Evolutionary conservation across 2,329 filamentous ascomycete genomes (phyloP), one percentile per base, ranked within the genome.

Genomic region (Tolypocladium tundrense): DNA sequence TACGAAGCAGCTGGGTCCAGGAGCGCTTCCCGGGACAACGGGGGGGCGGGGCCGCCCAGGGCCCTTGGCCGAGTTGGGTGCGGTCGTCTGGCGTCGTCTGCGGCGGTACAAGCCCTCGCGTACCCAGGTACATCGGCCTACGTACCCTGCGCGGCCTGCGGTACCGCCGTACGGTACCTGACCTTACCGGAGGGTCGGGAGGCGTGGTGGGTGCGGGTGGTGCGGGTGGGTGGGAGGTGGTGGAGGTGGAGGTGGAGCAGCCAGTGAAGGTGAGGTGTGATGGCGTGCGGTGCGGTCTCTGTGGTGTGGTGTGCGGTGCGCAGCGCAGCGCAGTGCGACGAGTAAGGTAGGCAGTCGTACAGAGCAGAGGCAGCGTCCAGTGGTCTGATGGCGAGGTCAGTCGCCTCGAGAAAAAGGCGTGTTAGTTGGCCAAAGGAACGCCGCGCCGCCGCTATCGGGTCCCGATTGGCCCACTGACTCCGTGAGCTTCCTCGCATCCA

Each of bases 391-490:
- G 37, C 11, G 37, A 39, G 55, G 45, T 40, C 31, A 37, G n/a
- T 48, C 55, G 14, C 19, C 48, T 51, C 8, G 48, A 13, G 13
- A 54, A 35, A 35, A 43, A 13, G 39, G 48, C 48, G 48, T 52
- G 48, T 52, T 52, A 52, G 19, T 52, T 10, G 48, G 48, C 48
- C 48, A 35, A 13, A 52, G 48, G 48, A 19, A 21, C n/a, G 19
- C 31, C 21, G 16, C 19, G 31, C 48, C 31, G 19, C 19, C 19
- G 48, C 48, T 11, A 6, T 54, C 9, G 52, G 35, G 11, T 51
- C n/a, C 56, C 56, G 56, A 57, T 57, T 57, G 56, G 50, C 56
- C 51, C 56, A 40, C 56, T 33, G 51, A 50, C 56, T 24, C 48
- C 48, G 35, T 35, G 35, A 35, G 48, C 48, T 51, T 51, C 35